A percentile compares a stretch with the other conserved stretches of the same genome.
Evolutionary conservation across 2,329 filamentous ascomycete species (phyloP).

Genomic region (Esteya vermicola): DNA sequence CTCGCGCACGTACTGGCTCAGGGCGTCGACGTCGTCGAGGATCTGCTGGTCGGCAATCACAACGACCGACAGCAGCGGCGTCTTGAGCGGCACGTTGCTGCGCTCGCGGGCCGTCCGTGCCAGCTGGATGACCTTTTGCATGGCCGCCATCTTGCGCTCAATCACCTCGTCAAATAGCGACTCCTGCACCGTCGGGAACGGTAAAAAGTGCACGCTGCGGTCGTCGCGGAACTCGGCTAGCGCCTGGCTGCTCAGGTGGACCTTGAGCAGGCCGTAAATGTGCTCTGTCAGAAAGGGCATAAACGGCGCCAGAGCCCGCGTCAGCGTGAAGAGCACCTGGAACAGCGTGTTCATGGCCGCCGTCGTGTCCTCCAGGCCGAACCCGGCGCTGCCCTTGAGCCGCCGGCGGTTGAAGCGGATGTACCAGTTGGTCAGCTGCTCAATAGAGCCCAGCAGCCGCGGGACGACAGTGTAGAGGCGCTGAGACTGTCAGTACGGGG

Average conservation of each 20-base stretch:
- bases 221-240: conserved; percentile 49
- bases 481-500: conserved; percentile 6
- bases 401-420: conserved; percentile 88
- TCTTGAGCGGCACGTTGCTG: conserved; percentile 74
- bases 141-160: conserved; percentile 73
- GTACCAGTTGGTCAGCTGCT: conserved; percentile 86
- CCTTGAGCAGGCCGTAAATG: conserved; percentile 75
- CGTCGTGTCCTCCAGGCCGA: conserved; percentile 70
- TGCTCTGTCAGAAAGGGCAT: conserved; percentile 91
- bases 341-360: conserved; percentile 91
- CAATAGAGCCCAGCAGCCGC: conserved; percentile 66
- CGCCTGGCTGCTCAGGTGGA: conserved; percentile 61
- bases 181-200: conserved; percentile 76
- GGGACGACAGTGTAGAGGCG: conserved; percentile 83
- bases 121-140: conserved; percentile 94
- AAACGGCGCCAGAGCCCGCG: conserved; percentile 81
- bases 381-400: conserved; percentile 76
- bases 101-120: conserved; percentile 77
- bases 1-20: conserved; percentile 80
- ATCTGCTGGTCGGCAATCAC: conserved; percentile 81
- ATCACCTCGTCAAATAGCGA: conserved; percentile 79
- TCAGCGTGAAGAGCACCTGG: conserved; percentile 81
- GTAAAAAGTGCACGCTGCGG: conserved; percentile 82
- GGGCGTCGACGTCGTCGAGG: conserved; percentile 70
- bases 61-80: conserved; percentile 75